Base-by-base conservation (phyloP, 2,329 filamentous ascomycete genomes). In the Aureobasidium lini region DNA sequence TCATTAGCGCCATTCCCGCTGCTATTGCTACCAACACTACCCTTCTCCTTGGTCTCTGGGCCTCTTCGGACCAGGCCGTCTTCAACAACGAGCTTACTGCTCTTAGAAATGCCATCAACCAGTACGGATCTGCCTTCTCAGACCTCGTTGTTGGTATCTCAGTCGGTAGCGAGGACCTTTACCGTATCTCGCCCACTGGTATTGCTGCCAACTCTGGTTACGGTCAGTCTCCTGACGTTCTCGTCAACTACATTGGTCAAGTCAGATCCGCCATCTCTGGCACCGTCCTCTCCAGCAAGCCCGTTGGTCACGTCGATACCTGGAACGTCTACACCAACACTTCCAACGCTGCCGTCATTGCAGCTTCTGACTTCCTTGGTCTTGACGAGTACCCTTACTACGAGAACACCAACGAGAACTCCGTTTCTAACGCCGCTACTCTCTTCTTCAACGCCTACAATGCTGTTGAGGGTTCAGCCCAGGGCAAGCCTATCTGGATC, bases 281-380 rank as follows among this genome's bases (percentile, higher is more conserved):
- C 61, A 90, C 88, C 13, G 69, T 75, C 50, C 76, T 88, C 28
- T 7, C 43, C 4, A 34, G 50, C 28, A 80, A 77, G 47, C 78
- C 83, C 16, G 78, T 95, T 62, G 90, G 90, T 56, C 91, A 95
- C 74, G 90, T 95, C 70, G 91, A 95, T 71, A 95, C 91, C 54
- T 95, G 90, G 90, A 66, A 64, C 37, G 84, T 83, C 56, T 92
- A 84, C 79, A 84, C 84, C 70, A 90, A 95, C 73, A 73, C 75
- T 54, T 83, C 85, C 68, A 95, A 93, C 81, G 73, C 75, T 50
- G 83, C 80, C 43, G 84, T 95, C 61, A 84, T 90, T 61, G 78
- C 85, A 9, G 83, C 82, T 42, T 76, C 80, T 63, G 90, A 95
- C 77, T 95, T 85, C 81, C 73, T 95, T 62, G 91, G 91, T 65